Percentiles rank a stretch among this genome's conserved stretches.
phyloP scores from a whole-genome alignment of 2,329 filamentous ascomycete genomes.

The Acarospora socialis region DNA sequence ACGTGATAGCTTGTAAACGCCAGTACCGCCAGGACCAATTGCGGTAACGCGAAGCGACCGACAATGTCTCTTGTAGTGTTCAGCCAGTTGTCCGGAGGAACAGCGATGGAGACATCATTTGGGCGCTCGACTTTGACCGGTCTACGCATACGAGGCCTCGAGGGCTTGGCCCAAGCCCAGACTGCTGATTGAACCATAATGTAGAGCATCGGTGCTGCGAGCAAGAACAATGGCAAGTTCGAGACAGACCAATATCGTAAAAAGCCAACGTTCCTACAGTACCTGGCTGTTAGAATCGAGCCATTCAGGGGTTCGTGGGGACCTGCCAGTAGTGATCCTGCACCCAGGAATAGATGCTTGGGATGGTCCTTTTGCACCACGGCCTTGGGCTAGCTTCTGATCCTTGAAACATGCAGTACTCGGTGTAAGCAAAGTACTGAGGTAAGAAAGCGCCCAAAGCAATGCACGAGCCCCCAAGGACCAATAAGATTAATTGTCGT shows the following conservation, averaged over 20 bases:
- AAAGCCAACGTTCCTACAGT: conserved; percentile 66
- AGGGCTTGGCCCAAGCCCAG: conserved; percentile 18
- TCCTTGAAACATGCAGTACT: conserved; percentile 44
- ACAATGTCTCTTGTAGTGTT: conserved; percentile 17
- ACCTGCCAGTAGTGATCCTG: conserved; percentile 80
- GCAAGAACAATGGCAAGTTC: conserved; percentile 75
- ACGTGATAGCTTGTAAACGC: conserved; percentile 76
- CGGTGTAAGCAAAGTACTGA: conserved; percentile 58
- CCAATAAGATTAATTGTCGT: conserved; percentile 41
- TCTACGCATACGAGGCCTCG: too few relatives aligned
- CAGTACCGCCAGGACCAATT: conserved; percentile 55
- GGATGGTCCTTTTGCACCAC: conserved; percentile 63
- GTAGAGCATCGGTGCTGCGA: conserved; percentile 63
- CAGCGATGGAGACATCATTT: too few relatives aligned
- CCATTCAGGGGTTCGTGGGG: neutral
- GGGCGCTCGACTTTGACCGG: too few relatives aligned
- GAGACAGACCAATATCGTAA: conserved; percentile 78
- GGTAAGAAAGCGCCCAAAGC: conserved; percentile 55
- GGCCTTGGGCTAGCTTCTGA: conserved; percentile 31
- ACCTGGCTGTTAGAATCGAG: conserved; percentile 14
- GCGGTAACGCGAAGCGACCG: conserved; percentile 51
- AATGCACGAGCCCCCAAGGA: conserved; percentile 53
- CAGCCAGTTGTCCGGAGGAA: too few relatives aligned
- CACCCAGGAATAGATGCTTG: conserved; percentile 85
- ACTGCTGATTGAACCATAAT: conserved; percentile 50